Evolutionary conservation across 2,329 filamentous ascomycete genomes (phyloP).

Genomic region (Didymella lethalis): DNA sequence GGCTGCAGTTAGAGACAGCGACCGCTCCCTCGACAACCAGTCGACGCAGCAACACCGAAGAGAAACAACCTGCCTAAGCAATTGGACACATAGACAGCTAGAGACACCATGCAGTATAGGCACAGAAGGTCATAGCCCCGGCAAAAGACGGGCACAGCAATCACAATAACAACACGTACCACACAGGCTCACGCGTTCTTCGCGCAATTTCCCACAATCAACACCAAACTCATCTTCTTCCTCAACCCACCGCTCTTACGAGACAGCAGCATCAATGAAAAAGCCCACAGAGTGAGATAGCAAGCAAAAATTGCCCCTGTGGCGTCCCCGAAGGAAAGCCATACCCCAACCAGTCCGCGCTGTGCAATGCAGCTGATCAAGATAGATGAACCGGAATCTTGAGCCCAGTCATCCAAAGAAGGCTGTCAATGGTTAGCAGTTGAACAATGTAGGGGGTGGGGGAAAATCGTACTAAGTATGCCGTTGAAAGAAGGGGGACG

Average conservation of each 20-base stretch:
- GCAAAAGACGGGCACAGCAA: not conserved
- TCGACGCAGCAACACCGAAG: not conserved
- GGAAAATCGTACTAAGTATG: not conserved
- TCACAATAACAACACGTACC: not conserved
- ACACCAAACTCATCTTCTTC: slow-evolving; percentile 3
- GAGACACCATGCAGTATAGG: not conserved
- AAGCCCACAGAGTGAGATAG: slow-evolving; percentile 6
- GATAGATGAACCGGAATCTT: slow-evolving; percentile 15
- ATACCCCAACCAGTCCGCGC: slow-evolving; percentile 14
- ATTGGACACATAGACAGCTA: not conserved
- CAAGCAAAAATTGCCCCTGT: slow-evolving; percentile 18
- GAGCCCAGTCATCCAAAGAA: slow-evolving; percentile 17
- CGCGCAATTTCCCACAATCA: too few relatives aligned
- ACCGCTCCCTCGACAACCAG: not conserved
- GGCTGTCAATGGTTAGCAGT: not conserved
- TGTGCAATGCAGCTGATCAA: slow-evolving; percentile 17
- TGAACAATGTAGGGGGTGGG: too few relatives aligned
- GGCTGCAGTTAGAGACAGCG: not conserved
- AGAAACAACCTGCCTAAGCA: too few relatives aligned
- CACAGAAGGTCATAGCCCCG: too few relatives aligned
- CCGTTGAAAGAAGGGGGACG: not conserved
- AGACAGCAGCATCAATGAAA: slow-evolving; percentile 21
- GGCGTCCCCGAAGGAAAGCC: slow-evolving; percentile 16
- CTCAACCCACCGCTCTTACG: not conserved
- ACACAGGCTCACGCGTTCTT: not conserved